These are phyloP conservation scores for Yamadazyma triangularis DNA, from an alignment of 1,139 yeast species.

Conservation along the genomic window DNA sequence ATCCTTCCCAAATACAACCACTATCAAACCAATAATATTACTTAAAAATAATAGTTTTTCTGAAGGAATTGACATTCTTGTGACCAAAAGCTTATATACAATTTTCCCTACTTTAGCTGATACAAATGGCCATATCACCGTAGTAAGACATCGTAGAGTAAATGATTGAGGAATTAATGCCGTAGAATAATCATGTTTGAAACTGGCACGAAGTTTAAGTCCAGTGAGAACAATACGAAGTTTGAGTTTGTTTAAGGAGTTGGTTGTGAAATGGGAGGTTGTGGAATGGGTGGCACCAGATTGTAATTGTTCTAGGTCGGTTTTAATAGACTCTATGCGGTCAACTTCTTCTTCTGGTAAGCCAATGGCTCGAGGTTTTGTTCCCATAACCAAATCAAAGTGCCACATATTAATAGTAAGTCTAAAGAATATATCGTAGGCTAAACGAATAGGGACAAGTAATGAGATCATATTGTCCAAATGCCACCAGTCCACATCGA, in stretches of 20 bases:
- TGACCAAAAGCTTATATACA: constrained; percentile 13
- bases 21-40: constrained; percentile 30
- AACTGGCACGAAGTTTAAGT: constrained; percentile 27
- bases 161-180: constrained; percentile 21
- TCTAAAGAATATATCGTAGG: constrained; percentile 35
- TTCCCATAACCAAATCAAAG: constrained; percentile 29
- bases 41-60: constrained; percentile 26
- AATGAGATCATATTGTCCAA: constrained; percentile 30
- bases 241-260: constrained; percentile 11
- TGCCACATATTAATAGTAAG: constrained; percentile 43
- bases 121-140: constrained; percentile 38
- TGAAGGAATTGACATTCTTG: constrained; percentile 10
- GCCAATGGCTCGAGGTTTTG: constrained; percentile 35
- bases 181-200: constrained; percentile 32
- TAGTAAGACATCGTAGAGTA: constrained; percentile 26
- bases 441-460: constrained; percentile 33
- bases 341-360: constrained; percentile 21
- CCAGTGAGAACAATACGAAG: constrained; percentile 12
- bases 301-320: constrained; percentile 2
- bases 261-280: no score
- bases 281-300: no score
- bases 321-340: constrained; percentile 21
- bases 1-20: constrained; percentile 34
- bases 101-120: constrained; percentile 31
- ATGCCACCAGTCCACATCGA: constrained; percentile 28